Base-by-base conservation (phyloP, 2,329 filamentous ascomycete species). In the Dactylellina cionopaga region DNA sequence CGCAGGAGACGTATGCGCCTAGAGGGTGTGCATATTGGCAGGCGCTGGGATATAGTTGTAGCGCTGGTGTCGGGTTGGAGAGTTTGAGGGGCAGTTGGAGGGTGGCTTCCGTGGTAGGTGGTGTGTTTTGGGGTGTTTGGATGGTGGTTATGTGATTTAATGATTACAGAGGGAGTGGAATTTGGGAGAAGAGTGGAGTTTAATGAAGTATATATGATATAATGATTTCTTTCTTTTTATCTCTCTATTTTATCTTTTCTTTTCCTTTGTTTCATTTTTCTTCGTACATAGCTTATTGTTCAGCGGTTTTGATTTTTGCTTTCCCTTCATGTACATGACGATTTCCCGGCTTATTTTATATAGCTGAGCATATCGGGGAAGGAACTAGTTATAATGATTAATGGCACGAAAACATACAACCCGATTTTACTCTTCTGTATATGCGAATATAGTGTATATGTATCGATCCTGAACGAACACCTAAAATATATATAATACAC, bases 11-110 rank as follows among this genome's bases (percentile, higher is more conserved):
- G 1, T 68, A 74, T 39, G 60, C 60, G 24, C 69, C 69, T 15
- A 60, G 63, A 25, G 69, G 69, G 1, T 74, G 69, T 35, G 69
- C 69, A 33, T 74, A 74, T 33, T 74, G 69, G 69, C 62, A 66
- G 55, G 44, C 60, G 17, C 35, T 68, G 27, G 69, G 69, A 15
- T 74, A 74, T 25, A 33, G 62, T 25, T 74, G 69, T 24, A 74
- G 69, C 17, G n/a, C 62, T 19, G 69, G 46, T 3, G 41, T 15
- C n/a, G 33, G 69, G 47, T 35, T 63, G 54, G 37, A 59, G 3
- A 37, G 62, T 15, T 29, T 62, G 19, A 66, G 56, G 10, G 39
- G 46, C 0, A 17, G 29, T 6, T 43, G 37, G 35, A 27, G 46
- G 15, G 24, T 41, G 22, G 22, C 46, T 15, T 44, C 25, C 31